Evolutionary conservation across 768 basidiomycete genomes (phyloP).

Genomic region (Leccinum ochraceum): DNA sequence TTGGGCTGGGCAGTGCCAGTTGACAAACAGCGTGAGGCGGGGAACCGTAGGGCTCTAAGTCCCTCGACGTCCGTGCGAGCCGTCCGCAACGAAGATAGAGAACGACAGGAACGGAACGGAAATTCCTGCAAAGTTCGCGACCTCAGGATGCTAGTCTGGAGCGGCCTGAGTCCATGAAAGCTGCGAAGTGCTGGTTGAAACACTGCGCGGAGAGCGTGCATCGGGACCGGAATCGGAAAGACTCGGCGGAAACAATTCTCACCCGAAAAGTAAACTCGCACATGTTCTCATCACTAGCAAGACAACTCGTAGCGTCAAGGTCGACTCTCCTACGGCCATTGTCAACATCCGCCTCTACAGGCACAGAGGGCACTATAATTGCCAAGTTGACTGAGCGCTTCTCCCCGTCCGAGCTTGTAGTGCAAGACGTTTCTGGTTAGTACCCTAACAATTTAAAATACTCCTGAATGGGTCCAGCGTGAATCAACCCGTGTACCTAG

Average conservation of each 20-base stretch:
- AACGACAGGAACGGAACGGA: slow-evolving; percentile 3
- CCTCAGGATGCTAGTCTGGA: slow-evolving; percentile 6
- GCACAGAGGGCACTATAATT: slow-evolving; percentile 58
- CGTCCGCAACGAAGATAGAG: slow-evolving; percentile 8
- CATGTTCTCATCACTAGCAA: slow-evolving; percentile 31
- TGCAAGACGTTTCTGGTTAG: slow-evolving; percentile 95
- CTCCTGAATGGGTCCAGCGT: background rate
- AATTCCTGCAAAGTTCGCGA: slow-evolving; percentile 10
- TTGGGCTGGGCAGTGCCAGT: slow-evolving; percentile 27
- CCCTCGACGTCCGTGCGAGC: slow-evolving; percentile 1
- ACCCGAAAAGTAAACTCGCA: background rate
- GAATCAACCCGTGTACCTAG: slow-evolving; percentile 40
- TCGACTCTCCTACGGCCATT: slow-evolving; percentile 29
- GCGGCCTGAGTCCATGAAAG: slow-evolving; percentile 8
- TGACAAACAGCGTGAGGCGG: slow-evolving; percentile 43
- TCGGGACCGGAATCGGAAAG: slow-evolving; percentile 2
- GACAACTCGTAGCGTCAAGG: slow-evolving; percentile 34
- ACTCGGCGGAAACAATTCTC: background rate
- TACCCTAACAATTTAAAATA: slow-evolving; percentile 7
- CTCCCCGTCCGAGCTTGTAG: slow-evolving; percentile 75
- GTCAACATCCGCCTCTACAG: slow-evolving; percentile 26
- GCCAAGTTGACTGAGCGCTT: slow-evolving; percentile 75
- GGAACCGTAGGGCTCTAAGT: slow-evolving; percentile 14
- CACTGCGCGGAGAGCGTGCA: slow-evolving; percentile 25
- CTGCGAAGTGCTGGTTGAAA: slow-evolving; percentile 18